A percentile compares a stretch with the other conserved stretches of the same genome.
Evolutionary conservation across 768 basidiomycete species (phyloP).

Genomic region (Ramaria rubella): DNA sequence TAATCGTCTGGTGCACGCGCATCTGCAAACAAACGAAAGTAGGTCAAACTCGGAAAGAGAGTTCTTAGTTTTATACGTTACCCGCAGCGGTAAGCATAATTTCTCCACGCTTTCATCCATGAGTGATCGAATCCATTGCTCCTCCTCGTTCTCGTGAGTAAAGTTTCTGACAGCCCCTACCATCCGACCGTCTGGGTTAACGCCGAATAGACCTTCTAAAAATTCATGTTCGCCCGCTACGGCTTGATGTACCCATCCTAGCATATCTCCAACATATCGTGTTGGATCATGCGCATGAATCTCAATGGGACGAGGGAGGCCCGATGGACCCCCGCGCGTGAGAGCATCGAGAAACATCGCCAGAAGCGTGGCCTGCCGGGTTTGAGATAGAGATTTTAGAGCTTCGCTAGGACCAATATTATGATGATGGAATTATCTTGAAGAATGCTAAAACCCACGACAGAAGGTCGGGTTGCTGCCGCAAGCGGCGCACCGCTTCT

Average conservation of each 20-base stretch:
- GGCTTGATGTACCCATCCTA: conserved; percentile 96
- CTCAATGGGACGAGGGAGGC: conserved; percentile 88
- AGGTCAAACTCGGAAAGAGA: background rate
- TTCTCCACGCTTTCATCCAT: conserved; percentile 80
- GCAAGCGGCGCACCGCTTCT: conserved; percentile 68
- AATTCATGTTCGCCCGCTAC: conserved; percentile 95
- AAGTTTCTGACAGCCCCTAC: conserved; percentile 63
- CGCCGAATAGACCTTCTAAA: conserved; percentile 77
- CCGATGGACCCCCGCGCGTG: conserved; percentile 81
- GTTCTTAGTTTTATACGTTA: conserved; percentile 24
- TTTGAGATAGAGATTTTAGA: conserved; percentile 67
- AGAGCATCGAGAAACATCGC: conserved; percentile 81
- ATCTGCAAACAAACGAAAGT: conserved; percentile 38
- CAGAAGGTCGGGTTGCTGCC: conserved; percentile 70
- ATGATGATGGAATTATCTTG: conserved; percentile 17
- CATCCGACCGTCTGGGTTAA: conserved; percentile 62
- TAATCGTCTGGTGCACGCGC: conserved; percentile 88
- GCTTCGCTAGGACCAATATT: conserved; percentile 50
- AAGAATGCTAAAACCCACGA: conserved; percentile 43
- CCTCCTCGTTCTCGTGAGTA: conserved; percentile 47
- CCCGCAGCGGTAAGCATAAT: conserved; percentile 84
- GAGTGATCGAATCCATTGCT: conserved; percentile 72
- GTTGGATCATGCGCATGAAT: conserved; percentile 96
- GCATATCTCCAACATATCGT: conserved; percentile 96
- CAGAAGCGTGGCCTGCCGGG: conserved; percentile 74